Evolutionary conservation across 2,329 filamentous ascomycete species (phyloP), one percentile per base, ranked within the genome.

Genomic region (Alternaria brassicicola): DNA sequence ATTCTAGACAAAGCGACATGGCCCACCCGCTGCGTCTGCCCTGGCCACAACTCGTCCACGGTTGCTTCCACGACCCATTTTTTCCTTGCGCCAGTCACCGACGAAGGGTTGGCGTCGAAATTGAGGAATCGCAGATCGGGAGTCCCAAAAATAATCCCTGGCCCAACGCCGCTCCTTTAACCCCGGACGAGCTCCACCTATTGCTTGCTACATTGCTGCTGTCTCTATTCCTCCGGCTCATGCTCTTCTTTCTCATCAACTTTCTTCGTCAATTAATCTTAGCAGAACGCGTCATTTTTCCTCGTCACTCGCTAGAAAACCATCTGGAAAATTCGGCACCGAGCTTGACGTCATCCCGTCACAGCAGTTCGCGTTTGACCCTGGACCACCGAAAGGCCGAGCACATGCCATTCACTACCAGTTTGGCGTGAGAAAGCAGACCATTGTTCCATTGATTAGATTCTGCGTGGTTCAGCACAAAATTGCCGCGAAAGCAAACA

Each of bases 101-200:
- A 47, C 60, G 52, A 60, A 56, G 39, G 30, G 46, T 52, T 53
- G 52, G 51, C 53, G 39, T 28, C 30, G 50, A 56, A 55, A 51
- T 43, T 52, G 55, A 66, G 60, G 47, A 55, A 65, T 64, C 57
- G 57, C 36, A 61, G 65, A 66, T 69, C 67, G 65, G 46, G 55
- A 51, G 57, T 60, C 57, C 64, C 57, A 64, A 65, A 67, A 55
- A 62, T 65, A 62, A 52, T 61, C 57, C 57, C 51, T 54, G 52
- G 47, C 52, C 30, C 52, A 43, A 30, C 48, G 30, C 41, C 45
- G 46, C 61, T 63, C 55, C 55, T 62, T 57, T 66, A 62, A 61
- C 58, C 52, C 65, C 59, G 41, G 56, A 45, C 51, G 13, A 23
- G 46, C 43, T 59, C 60, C 53, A 60, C 57, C 49, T 53, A 28